Evolutionary conservation across 345 rosid species (phyloP).

Genomic region (Acer campestre): DNA sequence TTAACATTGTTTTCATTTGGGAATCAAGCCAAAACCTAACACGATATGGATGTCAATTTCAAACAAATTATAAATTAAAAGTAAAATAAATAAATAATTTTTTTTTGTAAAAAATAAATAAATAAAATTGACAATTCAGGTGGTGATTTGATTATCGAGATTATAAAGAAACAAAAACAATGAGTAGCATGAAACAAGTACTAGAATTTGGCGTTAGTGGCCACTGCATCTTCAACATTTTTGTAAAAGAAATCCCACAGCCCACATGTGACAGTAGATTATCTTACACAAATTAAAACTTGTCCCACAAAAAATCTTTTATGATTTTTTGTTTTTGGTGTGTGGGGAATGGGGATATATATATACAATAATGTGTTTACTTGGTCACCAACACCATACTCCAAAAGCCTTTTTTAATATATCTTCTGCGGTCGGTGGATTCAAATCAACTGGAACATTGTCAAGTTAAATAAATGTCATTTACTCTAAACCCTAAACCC

Average conservation of each 20-base stretch:
- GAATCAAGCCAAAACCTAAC: too few relatives aligned
- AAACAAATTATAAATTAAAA: too few relatives aligned
- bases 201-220: neutral
- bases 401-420: too few relatives aligned
- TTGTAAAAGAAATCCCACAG: slow-evolving; percentile 20
- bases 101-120: too few relatives aligned
- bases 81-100: too few relatives aligned
- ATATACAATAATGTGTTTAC: neutral
- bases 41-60: too few relatives aligned
- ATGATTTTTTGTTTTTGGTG: neutral
- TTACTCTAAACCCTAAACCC: too few relatives aligned
- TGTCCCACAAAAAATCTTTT: slow-evolving; percentile 26
- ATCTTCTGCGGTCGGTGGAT: too few relatives aligned
- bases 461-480: too few relatives aligned
- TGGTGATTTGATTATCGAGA: neutral
- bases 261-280: slow-evolving; percentile 28
- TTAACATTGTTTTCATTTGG: too few relatives aligned
- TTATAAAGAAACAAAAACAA: neutral
- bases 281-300: neutral
- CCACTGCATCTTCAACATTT: neutral
- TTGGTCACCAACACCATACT: neutral
- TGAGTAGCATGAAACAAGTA: neutral
- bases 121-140: too few relatives aligned
- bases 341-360: neutral
- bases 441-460: too few relatives aligned